Evolutionary conservation across 257 asterid genomes (phyloP), one percentile per base, ranked within the genome.

Genomic region (Capsicum pubescens): DNA sequence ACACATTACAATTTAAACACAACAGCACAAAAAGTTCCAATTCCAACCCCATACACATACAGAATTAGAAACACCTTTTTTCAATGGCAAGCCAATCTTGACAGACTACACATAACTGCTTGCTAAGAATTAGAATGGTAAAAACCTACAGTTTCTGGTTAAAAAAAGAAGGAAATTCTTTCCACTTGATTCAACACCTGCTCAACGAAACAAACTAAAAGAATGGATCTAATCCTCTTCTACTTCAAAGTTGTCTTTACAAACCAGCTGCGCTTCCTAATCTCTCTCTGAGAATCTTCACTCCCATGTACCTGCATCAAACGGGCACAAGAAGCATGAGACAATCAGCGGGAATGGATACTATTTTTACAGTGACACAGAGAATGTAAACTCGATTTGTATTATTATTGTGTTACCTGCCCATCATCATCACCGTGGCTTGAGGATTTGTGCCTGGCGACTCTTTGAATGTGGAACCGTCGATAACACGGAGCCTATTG

Each of bases 371-470:
- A 52, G 54, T 10, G 3, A 52, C 56, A 3, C 56, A 9, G 9
- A 52, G 56, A 52, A 52, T 13, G 9, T 52, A 52, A 10, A 52
- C 56, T 52, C 56, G 10, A 44, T 44, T 74, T 74, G 36, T 59
- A 12, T 59, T 15, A 60, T 26, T 17, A 35, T 35, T 63, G 46
- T 80, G 87, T 85, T 91, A 97, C 99, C 99, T 82, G 83, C 98
- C 98, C 91, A 97, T 82, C 99, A 97, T 97, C 97, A 97, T 89
- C 79, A 95, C 97, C 0, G 99, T 95, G 71, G 95, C 98, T 85
- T 97, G 98, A 90, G 99, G 99, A 88, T 97, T 97, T 69, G 99
- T 95, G 83, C 99, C 99, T 0, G 99, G 99, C 7, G 99, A 97
- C 44, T 85, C 91, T 3, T 56, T 61, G 69, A 95, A 93, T 46